phyloP scores from a whole-genome alignment of 176 grass and related monocot species.

The Microstegium vimineum region DNA sequence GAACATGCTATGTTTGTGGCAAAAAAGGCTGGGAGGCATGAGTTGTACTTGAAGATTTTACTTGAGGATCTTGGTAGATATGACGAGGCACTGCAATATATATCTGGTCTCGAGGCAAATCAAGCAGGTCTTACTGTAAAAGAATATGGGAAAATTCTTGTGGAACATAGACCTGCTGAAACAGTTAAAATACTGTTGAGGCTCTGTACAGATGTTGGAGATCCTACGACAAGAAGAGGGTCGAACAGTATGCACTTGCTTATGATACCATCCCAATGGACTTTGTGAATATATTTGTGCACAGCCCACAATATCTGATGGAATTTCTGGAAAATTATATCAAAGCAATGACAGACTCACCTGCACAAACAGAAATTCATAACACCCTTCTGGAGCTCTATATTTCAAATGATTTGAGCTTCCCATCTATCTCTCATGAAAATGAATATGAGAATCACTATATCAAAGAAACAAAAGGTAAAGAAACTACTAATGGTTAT shows the following conservation, averaged over 20 bases:
- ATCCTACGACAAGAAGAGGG: conserved; percentile 47
- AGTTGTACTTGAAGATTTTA: conserved; percentile 97
- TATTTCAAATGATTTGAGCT: conserved; percentile 76
- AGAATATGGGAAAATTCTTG: conserved; percentile 96
- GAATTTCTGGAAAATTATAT: conserved; percentile 92
- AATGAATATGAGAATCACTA: conserved; percentile 47
- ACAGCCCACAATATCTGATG: conserved; percentile 82
- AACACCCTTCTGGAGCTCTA: conserved; percentile 94
- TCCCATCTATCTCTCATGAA: conserved; percentile 78
- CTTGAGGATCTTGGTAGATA: conserved; percentile 97
- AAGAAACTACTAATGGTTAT: conserved; percentile 45
- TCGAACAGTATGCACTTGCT: conserved; percentile 53
- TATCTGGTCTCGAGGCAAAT: conserved; percentile 84
- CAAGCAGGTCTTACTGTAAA: conserved; percentile 91
- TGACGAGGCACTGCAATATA: conserved; percentile 85
- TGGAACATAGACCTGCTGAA: conserved; percentile 83
- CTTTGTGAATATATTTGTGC: conserved; percentile 94
- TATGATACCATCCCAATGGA: conserved; percentile 95
- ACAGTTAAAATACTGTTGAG: conserved; percentile 81
- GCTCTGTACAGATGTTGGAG: conserved; percentile 64
- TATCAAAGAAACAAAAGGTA: conserved; percentile 48
- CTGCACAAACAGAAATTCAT: conserved; percentile 91
- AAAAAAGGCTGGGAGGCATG: conserved; percentile 93
- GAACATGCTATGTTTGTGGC: conserved; percentile 97
- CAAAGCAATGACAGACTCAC: conserved; percentile 68